phyloP scores from a whole-genome alignment of 768 basidiomycete species.

The Lepiota venenata region DNA sequence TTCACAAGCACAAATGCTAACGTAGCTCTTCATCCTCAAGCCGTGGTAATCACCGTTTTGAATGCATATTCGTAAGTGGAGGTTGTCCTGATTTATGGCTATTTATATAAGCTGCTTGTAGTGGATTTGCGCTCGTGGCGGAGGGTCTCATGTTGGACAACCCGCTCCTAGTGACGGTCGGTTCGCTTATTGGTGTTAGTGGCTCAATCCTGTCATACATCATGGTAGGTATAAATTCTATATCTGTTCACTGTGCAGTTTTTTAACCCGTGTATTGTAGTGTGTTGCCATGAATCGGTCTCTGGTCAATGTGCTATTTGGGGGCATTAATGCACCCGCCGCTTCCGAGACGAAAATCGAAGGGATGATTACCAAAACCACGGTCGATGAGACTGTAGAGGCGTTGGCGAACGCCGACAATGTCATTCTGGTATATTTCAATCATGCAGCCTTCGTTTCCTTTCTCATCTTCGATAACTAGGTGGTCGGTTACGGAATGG shows the following conservation, averaged over 20 bases:
- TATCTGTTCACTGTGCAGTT: background rate
- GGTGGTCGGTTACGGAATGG: conserved; percentile 91
- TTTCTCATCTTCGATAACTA: conserved; percentile 19
- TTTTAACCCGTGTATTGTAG: conserved; percentile 30
- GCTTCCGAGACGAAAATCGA: conserved; percentile 71
- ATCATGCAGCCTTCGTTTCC: background rate
- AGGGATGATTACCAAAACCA: conserved; percentile 75
- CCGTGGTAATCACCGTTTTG: conserved; percentile 86
- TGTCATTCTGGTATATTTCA: conserved; percentile 65
- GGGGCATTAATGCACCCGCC: conserved; percentile 66
- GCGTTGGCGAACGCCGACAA: conserved; percentile 75
- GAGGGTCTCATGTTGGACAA: conserved; percentile 94
- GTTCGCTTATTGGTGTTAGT: conserved; percentile 85
- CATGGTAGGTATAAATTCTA: conserved; percentile 54
- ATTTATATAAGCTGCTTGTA: conserved; percentile 12
- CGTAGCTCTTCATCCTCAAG: conserved; percentile 29
- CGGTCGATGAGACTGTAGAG: conserved; percentile 79
- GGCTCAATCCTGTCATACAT: conserved; percentile 91
- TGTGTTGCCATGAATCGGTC: conserved; percentile 94
- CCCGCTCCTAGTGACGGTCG: conserved; percentile 77
- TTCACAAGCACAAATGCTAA: conserved; percentile 10
- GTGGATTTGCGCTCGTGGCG: conserved; percentile 85
- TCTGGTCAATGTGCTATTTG: conserved; percentile 81
- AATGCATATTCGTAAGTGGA: conserved; percentile 74
- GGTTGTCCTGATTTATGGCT: background rate